Evolutionary conservation across 495 filamentous ascomycete species (phyloP).

Genomic region (Immersiella caudata): DNA sequence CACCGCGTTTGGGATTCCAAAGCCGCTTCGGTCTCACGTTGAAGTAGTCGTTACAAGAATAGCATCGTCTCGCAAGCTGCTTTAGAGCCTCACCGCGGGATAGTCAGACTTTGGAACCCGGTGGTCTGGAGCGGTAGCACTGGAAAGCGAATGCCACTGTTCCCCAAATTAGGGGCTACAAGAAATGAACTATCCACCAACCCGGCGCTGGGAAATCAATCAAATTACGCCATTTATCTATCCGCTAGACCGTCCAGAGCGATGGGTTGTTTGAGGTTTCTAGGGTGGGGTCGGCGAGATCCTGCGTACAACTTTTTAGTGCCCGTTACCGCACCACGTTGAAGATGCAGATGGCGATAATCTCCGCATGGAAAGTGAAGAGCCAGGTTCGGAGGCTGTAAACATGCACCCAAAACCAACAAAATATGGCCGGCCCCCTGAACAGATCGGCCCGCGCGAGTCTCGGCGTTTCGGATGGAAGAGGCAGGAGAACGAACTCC

Average conservation of each 20-base stretch:
- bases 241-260: background rate
- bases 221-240: background rate
- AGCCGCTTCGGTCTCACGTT: background rate
- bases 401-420: background rate
- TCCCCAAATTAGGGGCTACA: background rate
- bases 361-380: background rate
- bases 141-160: background rate
- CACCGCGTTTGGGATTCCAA: background rate
- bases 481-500: slow-evolving; percentile 9
- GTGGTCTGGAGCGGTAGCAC: background rate
- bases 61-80: background rate
- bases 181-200: background rate
- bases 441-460: slow-evolving; percentile 7
- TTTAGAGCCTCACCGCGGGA: background rate
- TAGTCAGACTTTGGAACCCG: background rate
- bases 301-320: background rate
- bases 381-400: background rate
- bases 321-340: background rate
- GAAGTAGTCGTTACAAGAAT: background rate
- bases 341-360: background rate
- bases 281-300: background rate
- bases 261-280: background rate
- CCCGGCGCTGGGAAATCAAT: background rate
- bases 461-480: slow-evolving; percentile 15
- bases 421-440: background rate